phyloP scores from a whole-genome alignment of 768 basidiomycete species.

The Fibroporia radiculosa region DNA sequence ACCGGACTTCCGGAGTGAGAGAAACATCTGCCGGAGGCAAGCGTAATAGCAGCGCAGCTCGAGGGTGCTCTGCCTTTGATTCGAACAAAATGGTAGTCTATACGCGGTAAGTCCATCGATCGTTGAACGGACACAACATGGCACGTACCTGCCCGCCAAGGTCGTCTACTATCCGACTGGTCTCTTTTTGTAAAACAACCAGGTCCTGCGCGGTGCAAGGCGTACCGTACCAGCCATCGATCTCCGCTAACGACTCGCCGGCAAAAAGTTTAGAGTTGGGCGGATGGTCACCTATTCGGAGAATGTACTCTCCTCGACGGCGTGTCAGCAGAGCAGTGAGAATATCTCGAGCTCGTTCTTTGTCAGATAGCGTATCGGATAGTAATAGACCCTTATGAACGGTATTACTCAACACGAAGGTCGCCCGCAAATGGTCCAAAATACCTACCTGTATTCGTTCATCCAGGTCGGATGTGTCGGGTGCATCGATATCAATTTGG shows the following conservation, averaged over 20 bases:
- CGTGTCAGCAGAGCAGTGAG: constrained; percentile 62
- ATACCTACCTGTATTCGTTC: constrained; percentile 44
- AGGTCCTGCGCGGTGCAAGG: constrained; percentile 45
- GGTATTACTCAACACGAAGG: background rate
- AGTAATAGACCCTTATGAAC: constrained; percentile 36
- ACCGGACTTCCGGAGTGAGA: constrained; percentile 84
- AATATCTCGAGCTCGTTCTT: constrained; percentile 53
- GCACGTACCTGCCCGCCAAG: constrained; percentile 66
- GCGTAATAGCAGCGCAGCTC: constrained; percentile 57
- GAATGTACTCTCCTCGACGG: constrained; percentile 63
- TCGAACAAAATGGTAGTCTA: constrained; percentile 55
- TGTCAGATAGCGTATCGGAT: constrained; percentile 32
- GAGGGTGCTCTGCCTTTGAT: constrained; percentile 37
- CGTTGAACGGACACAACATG: background rate
- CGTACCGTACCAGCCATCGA: constrained; percentile 48
- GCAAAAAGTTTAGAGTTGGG: constrained; percentile 47
- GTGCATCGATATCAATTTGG: too few relatives aligned
- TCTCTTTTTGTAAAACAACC: constrained; percentile 32
- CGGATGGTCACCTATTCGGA: constrained; percentile 66
- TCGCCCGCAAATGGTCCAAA: background rate
- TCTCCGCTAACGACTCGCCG: constrained; percentile 38
- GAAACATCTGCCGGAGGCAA: constrained; percentile 72
- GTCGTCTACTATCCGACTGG: constrained; percentile 56
- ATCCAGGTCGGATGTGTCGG: constrained; percentile 44
- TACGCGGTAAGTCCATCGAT: too few relatives aligned